Conservation (phyloP, 2,329 filamentous ascomycete species). For the Aspergillus aculeatinus region DNA sequence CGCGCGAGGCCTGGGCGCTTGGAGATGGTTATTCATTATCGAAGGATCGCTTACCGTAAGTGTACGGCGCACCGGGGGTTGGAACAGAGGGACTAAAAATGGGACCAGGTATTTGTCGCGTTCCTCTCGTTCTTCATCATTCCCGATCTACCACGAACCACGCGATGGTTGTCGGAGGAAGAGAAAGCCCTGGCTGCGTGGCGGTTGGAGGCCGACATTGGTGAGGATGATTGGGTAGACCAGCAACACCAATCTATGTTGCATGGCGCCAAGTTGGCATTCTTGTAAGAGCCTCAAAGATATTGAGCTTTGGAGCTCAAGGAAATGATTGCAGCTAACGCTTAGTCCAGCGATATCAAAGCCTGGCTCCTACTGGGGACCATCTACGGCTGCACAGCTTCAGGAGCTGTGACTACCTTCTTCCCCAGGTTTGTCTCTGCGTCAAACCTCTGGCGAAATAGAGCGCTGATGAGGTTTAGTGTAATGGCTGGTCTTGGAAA, state of each 20-base stretch:
- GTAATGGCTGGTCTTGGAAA: slow-evolving; percentile 1
- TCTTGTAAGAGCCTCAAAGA: background rate
- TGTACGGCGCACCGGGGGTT: slow-evolving; percentile 41
- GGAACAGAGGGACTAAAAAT: background rate
- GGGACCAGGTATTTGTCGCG: slow-evolving; percentile 26
- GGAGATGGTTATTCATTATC: slow-evolving; percentile 48
- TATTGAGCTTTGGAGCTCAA: background rate
- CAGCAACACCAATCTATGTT: slow-evolving; percentile 50
- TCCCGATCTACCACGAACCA: slow-evolving; percentile 57
- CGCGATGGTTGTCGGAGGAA: slow-evolving; percentile 47
- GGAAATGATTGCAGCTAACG: background rate
- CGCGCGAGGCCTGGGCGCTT: slow-evolving; percentile 38
- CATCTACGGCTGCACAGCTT: background rate
- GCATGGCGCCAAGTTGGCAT: slow-evolving; percentile 39
- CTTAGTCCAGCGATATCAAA: background rate
- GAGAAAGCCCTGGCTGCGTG: slow-evolving; percentile 52
- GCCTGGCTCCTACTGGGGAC: background rate
- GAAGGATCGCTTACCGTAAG: slow-evolving; percentile 55
- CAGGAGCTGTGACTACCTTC: background rate
- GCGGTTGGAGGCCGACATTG: slow-evolving; percentile 59
- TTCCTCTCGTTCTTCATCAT: slow-evolving; percentile 41
- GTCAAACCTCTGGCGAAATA: too few species aligned
- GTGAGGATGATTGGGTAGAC: slow-evolving; percentile 54
- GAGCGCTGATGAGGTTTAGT: background rate
- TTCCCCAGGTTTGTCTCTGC: background rate